Conservation (phyloP, 2,329 filamentous ascomycete genomes). For the Cadophora sp. region DNA sequence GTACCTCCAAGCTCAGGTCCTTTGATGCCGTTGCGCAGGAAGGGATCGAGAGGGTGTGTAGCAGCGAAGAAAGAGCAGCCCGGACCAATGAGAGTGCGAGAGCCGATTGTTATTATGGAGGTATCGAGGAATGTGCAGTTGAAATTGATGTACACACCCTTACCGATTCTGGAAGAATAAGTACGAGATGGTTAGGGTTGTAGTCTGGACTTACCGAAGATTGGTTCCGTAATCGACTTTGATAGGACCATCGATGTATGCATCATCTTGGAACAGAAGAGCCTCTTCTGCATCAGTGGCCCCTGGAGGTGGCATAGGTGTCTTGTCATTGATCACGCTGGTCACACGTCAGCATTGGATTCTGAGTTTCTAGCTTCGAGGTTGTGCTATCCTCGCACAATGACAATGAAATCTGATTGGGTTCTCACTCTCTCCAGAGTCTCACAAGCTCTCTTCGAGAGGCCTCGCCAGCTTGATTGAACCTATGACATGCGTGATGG, state of each 20-base stretch:
- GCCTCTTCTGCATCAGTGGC: slow-evolving; percentile 69
- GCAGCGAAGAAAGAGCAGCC: slow-evolving; percentile 79
- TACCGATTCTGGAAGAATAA: slow-evolving; percentile 58
- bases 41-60: slow-evolving; percentile 79
- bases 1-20: slow-evolving; percentile 79
- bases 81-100: slow-evolving; percentile 79
- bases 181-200: slow-evolving; percentile 8
- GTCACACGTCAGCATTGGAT: slow-evolving; percentile 23
- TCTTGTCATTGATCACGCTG: slow-evolving; percentile 68
- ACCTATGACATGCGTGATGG: slow-evolving; percentile 63
- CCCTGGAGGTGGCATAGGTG: slow-evolving; percentile 65
- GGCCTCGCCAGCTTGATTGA: slow-evolving; percentile 67
- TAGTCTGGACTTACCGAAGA: slow-evolving; percentile 54
- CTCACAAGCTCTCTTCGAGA: slow-evolving; percentile 67
- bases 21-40: slow-evolving; percentile 72
- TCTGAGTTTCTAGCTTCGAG: background rate
- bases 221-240: slow-evolving; percentile 82
- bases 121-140: slow-evolving; percentile 81
- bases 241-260: slow-evolving; percentile 75
- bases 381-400: slow-evolving; percentile 10
- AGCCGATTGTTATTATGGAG: slow-evolving; percentile 74
- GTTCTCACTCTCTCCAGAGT: slow-evolving; percentile 72
- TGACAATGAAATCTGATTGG: slow-evolving; percentile 7
- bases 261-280: slow-evolving; percentile 64
- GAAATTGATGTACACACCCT: slow-evolving; percentile 77